A percentile compares a stretch with the other conserved stretches of the same genome.
Conservation (phyloP, 1,284 basidiomycete genomes). For the Boletus mariae region DNA sequence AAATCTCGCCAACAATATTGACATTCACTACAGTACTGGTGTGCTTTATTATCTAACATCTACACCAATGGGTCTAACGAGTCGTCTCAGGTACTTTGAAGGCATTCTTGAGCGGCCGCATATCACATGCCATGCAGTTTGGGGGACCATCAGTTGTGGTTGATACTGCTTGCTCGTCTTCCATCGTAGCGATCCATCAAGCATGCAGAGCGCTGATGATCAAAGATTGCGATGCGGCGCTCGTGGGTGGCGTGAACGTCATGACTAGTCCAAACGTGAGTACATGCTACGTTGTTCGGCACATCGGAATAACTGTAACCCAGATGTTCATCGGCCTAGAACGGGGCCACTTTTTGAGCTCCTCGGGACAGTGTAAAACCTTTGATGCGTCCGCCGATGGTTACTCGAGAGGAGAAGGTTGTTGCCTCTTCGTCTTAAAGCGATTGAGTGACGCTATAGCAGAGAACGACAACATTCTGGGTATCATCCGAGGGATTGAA, state of each 20-base stretch:
- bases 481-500: constrained; percentile 64
- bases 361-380: constrained; percentile 63
- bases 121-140: constrained; percentile 65
- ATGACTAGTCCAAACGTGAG: constrained; percentile 69
- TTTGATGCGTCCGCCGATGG: constrained; percentile 72
- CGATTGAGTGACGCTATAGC: constrained; percentile 59
- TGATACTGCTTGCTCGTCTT: constrained; percentile 73
- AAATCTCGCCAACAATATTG: constrained; percentile 58
- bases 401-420: constrained; percentile 70
- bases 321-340: constrained; percentile 71
- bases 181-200: constrained; percentile 62
- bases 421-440: constrained; percentile 68
- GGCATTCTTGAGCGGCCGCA: constrained; percentile 66
- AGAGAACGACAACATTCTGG: constrained; percentile 64
- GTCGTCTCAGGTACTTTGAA: constrained; percentile 52
- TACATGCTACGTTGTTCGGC: constrained; percentile 1
- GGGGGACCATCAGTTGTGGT: constrained; percentile 67
- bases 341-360: constrained; percentile 63
- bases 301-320: constrained; percentile 5
- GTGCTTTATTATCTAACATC: constrained; percentile 15
- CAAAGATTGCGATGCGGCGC: constrained; percentile 60
- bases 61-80: constrained; percentile 2
- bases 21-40: constrained; percentile 72
- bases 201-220: constrained; percentile 60
- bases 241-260: constrained; percentile 72